Base-by-base conservation (phyloP, 2,329 filamentous ascomycete species). In the Monilinia fructicola region DNA sequence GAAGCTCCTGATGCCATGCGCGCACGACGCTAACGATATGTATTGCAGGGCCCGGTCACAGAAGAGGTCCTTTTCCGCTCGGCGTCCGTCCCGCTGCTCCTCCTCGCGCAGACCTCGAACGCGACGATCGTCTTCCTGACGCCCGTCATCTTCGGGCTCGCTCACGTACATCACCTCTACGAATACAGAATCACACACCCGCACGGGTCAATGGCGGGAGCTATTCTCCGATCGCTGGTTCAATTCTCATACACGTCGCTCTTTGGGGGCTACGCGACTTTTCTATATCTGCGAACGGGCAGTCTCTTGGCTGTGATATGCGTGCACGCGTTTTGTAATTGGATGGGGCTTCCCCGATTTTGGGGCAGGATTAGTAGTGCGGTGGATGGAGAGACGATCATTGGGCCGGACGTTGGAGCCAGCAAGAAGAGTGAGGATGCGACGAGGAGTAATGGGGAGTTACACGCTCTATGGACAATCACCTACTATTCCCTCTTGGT, bases 61-160 rank as follows among this genome's bases (percentile, higher is more conserved):
- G 95, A 99, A 80, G 95, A 99, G 79, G 81, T 96, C 68, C 90
- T 97, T 73, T 99, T 97, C 82, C 91, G 95, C 75, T 92, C 92
- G 4, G 87, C 93, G 71, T 88, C 93, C 63, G 84, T 97, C 50
- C 91, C 94, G 2, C 83, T 97, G 14, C 89, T 97, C 75, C 80
- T 97, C 40, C 81, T 93, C 60, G 88, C 92, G 26, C 84, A 84
- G 54, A 77, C 81, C 0, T 75, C 76, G 4, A 79, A 71, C 28
- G 69, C 69, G 2, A 80, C 81, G 52, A 92, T 91, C 70, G 85
- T 96, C 74, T 92, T 96, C 79, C 80, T 92, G 14, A 91, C 92
- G 1, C 94, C 94, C 9, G 81, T 97, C 14, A 89, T 97, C 77
- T 98, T 98, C 76, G 94, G 94, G 62, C 87, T 97, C 54, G 93